phyloP scores from a whole-genome alignment of 345 rosid species.

The Eucalyptus cladocalyx region DNA sequence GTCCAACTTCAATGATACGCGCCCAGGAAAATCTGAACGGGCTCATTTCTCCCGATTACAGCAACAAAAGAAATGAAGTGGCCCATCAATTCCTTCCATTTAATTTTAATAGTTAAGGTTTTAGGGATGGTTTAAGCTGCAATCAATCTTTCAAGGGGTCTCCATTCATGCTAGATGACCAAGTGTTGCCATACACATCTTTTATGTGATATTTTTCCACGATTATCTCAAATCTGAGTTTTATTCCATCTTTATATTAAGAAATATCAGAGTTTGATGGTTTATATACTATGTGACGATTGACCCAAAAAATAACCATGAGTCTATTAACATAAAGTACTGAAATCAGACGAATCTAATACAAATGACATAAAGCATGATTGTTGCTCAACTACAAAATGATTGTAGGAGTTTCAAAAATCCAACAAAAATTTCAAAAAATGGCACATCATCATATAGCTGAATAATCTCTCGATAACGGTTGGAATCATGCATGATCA shows the following conservation, averaged over 20 bases:
- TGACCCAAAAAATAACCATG: background rate
- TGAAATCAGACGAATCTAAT: rapidly evolving
- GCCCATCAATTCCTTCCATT: background rate
- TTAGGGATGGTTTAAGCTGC: background rate
- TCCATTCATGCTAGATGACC: background rate
- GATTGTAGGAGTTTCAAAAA: background rate
- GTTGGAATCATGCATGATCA: background rate
- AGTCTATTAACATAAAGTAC: background rate
- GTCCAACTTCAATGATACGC: no score
- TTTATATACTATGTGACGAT: rapidly evolving
- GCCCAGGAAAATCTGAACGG: no score
- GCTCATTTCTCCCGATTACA: background rate
- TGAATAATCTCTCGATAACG: rapidly evolving
- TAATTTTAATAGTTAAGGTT: background rate
- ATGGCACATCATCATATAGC: rapidly evolving
- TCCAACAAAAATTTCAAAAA: background rate
- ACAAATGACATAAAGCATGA: background rate
- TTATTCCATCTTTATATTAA: background rate
- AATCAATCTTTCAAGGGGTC: background rate
- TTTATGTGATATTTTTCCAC: background rate
- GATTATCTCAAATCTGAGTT: background rate
- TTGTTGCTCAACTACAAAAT: rapidly evolving
- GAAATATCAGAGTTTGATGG: background rate
- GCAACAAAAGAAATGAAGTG: background rate
- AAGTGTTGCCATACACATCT: background rate